These are phyloP conservation scores for Fusarium mangiferae DNA, from an alignment of 2,329 filamentous ascomycete species.

Conservation along the genomic window DNA sequence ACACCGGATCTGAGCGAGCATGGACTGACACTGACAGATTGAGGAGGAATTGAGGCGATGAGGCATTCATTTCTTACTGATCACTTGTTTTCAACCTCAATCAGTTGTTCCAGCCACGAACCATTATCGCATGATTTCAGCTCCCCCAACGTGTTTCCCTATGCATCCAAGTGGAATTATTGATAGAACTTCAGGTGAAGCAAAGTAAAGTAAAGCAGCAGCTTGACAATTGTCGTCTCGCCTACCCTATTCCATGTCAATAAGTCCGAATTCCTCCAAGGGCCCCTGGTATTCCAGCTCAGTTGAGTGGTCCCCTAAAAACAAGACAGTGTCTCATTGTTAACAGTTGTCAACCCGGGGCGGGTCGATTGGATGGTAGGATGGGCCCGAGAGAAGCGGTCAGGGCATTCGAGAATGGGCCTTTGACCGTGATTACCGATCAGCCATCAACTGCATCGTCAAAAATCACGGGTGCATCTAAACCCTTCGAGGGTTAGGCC, in stretches of 20 bases:
- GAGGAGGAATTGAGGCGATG: slow-evolving; percentile 1
- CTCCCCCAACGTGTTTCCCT: slow-evolving; percentile 7
- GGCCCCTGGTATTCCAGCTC: slow-evolving; percentile 11
- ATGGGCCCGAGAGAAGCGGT: slow-evolving; percentile 38
- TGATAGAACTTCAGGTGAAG: slow-evolving; percentile 3
- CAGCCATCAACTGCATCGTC: slow-evolving; percentile 20
- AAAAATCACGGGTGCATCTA: slow-evolving; percentile 36
- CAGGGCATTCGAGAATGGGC: slow-evolving; percentile 30
- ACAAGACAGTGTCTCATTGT: slow-evolving; percentile 35
- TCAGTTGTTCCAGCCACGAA: slow-evolving; percentile 12
- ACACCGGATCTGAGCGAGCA: slow-evolving; percentile 1
- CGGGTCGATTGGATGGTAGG: slow-evolving; percentile 5
- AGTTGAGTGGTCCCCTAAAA: slow-evolving; percentile 7
- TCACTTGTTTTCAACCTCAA: slow-evolving; percentile 4
- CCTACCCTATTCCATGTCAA: slow-evolving; percentile 35
- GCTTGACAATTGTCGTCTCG: not conserved
- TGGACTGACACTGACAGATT: not conserved
- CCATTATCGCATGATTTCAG: slow-evolving; percentile 10
- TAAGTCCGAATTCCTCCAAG: slow-evolving; percentile 7
- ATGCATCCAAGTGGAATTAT: slow-evolving; percentile 2
- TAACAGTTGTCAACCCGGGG: slow-evolving; percentile 34
- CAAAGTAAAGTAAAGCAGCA: not conserved
- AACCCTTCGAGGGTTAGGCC: not conserved
- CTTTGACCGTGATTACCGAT: slow-evolving; percentile 35
- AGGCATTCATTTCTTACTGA: not conserved